Evolutionary conservation across 441 rosid species (phyloP), one percentile per base, ranked within the genome.

Genomic region (Hura crepitans): DNA sequence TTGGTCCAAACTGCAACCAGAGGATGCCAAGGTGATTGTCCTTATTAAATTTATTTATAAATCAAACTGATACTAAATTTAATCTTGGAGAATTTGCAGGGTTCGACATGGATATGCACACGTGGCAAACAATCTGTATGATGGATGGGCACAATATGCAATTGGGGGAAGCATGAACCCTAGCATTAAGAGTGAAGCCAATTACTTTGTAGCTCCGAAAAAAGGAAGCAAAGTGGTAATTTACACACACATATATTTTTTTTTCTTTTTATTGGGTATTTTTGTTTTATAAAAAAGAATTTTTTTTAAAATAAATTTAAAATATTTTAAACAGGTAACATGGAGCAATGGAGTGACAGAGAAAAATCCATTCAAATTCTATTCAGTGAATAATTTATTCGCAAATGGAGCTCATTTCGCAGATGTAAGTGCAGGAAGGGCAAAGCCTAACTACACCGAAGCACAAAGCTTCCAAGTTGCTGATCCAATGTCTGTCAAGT

Each of bases 161-260:
- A 87, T 93, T 59, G 92, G 96, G 25, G 96, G 96, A 78, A 93
- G 96, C 78, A 83, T 81, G 87, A 82, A 81, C 56, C 98, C 98
- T 15, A 85, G 89, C 72, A 87, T 89, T 25, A 88, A 84, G 76
- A 90, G 98, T 66, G 89, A 90, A 77, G 78, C 92, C 73, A 93
- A 89, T 75, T 83, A 74, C 54, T 91, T 91, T 61, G 80, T 89
- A 2, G 92, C 96, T 15, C 89, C 89, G 57, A 65, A 83, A 62
- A 57, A 72, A 3, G 85, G 80, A 47, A 80, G 69, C 53, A 86
- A 88, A 74, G 89, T 86, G 92, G 96, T 83, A 62, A 65, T 31
- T 5, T 35, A 35, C 4, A 35, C 7, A 35, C 39, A 35, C 9
- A n/a, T n/a, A n/a, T n/a, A n/a, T n/a, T n/a, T n/a, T n/a, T n/a